These are phyloP conservation scores for Emydomyces testavorans DNA, from an alignment of 2,329 filamentous ascomycete species.

Conservation along the genomic window DNA sequence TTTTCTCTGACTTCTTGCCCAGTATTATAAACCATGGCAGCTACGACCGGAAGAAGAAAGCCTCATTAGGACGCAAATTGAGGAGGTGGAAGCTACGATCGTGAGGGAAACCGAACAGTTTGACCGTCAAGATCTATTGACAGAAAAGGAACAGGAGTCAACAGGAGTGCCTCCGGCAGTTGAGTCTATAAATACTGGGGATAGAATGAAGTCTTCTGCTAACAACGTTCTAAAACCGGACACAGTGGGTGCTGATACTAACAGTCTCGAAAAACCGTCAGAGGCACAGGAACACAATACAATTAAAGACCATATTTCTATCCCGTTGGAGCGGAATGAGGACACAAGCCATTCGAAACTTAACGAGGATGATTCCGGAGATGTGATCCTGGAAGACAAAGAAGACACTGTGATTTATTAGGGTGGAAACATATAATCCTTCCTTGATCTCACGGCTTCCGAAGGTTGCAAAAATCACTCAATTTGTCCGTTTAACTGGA, in stretches of 20 bases:
- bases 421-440: neutral
- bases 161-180: conserved; percentile 15
- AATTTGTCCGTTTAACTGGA: no score
- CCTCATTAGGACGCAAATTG: conserved; percentile 57
- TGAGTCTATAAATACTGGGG: conserved; percentile 31
- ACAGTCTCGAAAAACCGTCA: conserved; percentile 7
- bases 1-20: conserved; percentile 1
- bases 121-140: conserved; percentile 37
- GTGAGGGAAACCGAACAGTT: conserved; percentile 55
- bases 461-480: neutral
- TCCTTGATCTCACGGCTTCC: neutral
- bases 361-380: conserved; percentile 57
- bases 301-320: conserved; percentile 26
- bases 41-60: conserved; percentile 57
- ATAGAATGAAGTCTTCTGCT: conserved; percentile 29
- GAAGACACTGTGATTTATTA: conserved; percentile 89
- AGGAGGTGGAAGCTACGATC: conserved; percentile 52
- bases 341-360: conserved; percentile 33
- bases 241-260: conserved; percentile 20
- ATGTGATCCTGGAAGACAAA: conserved; percentile 70
- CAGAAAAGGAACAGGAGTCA: conserved; percentile 19
- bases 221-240: conserved; percentile 19
- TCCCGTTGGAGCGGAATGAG: conserved; percentile 29
- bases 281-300: conserved; percentile 14
- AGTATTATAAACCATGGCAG: conserved; percentile 85